These are phyloP conservation scores for Tuber calosporum DNA, from an alignment of 495 filamentous ascomycete genomes.

Conservation along the genomic window DNA sequence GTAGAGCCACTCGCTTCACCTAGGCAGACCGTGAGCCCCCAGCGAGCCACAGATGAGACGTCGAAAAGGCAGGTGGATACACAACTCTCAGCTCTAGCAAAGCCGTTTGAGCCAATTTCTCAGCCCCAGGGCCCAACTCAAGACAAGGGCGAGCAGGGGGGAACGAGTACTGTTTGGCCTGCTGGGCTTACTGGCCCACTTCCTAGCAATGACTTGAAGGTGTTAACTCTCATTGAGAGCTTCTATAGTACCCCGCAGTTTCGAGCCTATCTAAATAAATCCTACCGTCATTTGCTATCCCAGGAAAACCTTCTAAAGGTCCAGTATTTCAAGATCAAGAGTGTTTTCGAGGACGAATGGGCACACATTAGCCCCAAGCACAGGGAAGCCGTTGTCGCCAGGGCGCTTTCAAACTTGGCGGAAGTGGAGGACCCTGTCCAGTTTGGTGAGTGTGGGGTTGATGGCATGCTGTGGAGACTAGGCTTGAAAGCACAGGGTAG, in stretches of 20 bases:
- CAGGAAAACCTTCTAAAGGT: constrained; percentile 24
- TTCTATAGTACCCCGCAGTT: constrained; percentile 29
- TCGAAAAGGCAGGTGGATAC: background rate
- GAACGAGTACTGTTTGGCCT: background rate
- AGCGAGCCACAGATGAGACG: background rate
- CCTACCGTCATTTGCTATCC: constrained; percentile 26
- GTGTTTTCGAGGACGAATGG: constrained; percentile 30
- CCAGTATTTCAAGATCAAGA: constrained; percentile 23
- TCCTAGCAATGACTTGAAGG: background rate
- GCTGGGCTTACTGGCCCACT: background rate
- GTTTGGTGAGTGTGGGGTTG: constrained; percentile 10
- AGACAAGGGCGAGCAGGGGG: background rate
- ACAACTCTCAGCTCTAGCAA: background rate
- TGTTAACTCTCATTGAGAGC: constrained; percentile 9
- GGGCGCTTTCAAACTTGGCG: constrained; percentile 24
- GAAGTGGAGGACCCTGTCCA: constrained; percentile 18
- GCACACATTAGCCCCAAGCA: constrained; percentile 19
- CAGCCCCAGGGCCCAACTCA: background rate
- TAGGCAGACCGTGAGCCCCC: background rate
- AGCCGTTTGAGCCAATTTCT: background rate
- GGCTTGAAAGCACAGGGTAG: constrained; percentile 11
- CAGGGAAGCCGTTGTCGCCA: constrained; percentile 20
- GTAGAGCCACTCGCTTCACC: background rate
- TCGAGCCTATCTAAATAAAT: constrained; percentile 17
- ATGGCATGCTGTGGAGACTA: constrained; percentile 16